These are phyloP conservation scores for Zopfochytrium polystomum DNA, from an alignment of 371 early-diverging fungal species.

Conservation along the genomic window DNA sequence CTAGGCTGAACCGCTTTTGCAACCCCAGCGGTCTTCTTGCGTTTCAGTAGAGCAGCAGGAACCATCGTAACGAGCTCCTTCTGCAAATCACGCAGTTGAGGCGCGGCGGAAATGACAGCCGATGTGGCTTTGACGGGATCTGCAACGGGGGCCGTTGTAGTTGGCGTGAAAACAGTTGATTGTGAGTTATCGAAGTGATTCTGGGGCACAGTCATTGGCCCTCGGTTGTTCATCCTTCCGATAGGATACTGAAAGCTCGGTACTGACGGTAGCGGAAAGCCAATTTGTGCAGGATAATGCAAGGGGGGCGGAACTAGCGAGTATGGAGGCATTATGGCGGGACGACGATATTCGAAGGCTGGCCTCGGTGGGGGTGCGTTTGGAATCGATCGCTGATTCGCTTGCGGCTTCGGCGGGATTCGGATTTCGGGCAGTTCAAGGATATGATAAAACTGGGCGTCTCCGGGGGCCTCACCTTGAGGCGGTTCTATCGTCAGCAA, in stretches of 20 bases:
- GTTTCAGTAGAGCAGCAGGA: slow-evolving; percentile 24
- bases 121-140: slow-evolving; percentile 4
- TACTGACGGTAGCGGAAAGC: neutral
- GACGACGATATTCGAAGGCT: neutral
- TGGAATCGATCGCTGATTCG: no score
- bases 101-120: slow-evolving; percentile 34
- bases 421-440: slow-evolving; percentile 36
- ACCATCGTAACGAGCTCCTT: slow-evolving; percentile 37
- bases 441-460: slow-evolving; percentile 37
- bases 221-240: slow-evolving; percentile 5
- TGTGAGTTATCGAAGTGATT: slow-evolving; percentile 4
- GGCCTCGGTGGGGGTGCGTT: no score
- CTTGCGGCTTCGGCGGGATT: no score
- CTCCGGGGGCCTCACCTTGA: slow-evolving; percentile 19
- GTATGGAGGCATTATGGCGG: slow-evolving; percentile 1
- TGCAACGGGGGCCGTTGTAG: slow-evolving; percentile 1
- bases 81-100: slow-evolving; percentile 37
- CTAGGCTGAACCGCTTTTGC: slow-evolving; percentile 3
- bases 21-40: slow-evolving; percentile 7
- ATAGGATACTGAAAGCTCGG: neutral
- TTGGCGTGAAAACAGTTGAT: no score
- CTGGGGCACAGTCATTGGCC: neutral
- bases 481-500: slow-evolving; percentile 13
- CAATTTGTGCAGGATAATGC: neutral
- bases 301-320: neutral